Percentiles rank a stretch among this genome's conserved stretches.
Conservation (phyloP, 1,284 basidiomycete genomes). For the Leccinum angustisporum region DNA sequence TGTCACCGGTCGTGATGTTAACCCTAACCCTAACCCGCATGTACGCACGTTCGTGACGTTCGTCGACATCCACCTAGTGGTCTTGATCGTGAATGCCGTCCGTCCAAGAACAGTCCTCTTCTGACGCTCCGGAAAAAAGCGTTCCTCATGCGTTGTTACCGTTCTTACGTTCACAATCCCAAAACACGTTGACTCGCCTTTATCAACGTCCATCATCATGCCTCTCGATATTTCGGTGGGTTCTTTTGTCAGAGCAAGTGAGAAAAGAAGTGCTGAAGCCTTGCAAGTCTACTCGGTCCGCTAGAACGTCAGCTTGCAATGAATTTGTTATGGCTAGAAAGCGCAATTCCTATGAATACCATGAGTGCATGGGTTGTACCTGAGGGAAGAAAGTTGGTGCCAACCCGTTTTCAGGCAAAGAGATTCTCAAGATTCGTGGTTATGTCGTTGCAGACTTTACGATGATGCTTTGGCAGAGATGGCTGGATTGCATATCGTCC, state of each 20-base stretch:
- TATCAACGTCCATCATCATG: constrained; percentile 92
- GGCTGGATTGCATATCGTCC: constrained; percentile 73
- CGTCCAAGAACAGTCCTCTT: constrained; percentile 20
- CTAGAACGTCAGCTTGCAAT: constrained; percentile 90
- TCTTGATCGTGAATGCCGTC: constrained; percentile 23
- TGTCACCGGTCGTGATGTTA: background rate
- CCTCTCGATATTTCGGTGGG: constrained; percentile 85
- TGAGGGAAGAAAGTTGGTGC: constrained; percentile 66
- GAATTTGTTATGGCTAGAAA: constrained; percentile 90
- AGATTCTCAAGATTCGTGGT: constrained; percentile 5
- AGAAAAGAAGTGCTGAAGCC: constrained; percentile 17
- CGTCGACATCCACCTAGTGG: background rate
- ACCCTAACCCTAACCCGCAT: constrained; percentile 17
- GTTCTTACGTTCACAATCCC: constrained; percentile 86
- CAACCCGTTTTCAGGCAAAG: constrained; percentile 15
- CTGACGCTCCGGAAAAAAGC: constrained; percentile 14
- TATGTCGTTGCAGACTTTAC: constrained; percentile 55
- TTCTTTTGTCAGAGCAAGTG: constrained; percentile 6
- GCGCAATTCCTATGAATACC: constrained; percentile 65
- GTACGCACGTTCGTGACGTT: background rate
- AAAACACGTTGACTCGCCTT: constrained; percentile 79
- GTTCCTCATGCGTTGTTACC: constrained; percentile 65
- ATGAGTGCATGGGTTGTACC: constrained; percentile 84
- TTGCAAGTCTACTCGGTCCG: constrained; percentile 74
- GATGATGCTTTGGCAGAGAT: constrained; percentile 70